phyloP scores from a whole-genome alignment of 495 filamentous ascomycete genomes.

The Aspergillus baeticus region DNA sequence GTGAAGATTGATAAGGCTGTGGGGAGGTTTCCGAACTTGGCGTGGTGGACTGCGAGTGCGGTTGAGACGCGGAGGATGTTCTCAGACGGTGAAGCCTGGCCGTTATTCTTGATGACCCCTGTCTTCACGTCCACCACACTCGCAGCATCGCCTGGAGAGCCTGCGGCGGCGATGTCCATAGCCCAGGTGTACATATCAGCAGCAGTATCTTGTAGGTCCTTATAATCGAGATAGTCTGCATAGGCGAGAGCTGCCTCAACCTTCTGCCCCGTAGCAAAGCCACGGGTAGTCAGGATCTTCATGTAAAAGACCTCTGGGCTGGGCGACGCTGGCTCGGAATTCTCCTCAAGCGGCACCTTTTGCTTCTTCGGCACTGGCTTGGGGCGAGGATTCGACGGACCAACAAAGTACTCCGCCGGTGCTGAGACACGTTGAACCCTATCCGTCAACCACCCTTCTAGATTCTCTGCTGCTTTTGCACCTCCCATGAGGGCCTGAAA shows the following conservation, averaged over 20 bases:
- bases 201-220: conserved; percentile 58
- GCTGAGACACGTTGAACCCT: conserved; percentile 62
- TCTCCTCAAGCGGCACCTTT: conserved; percentile 63
- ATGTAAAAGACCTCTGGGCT: conserved; percentile 71
- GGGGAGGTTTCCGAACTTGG: conserved; percentile 58
- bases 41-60: conserved; percentile 73
- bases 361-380: conserved; percentile 63
- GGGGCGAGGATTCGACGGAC: conserved; percentile 79
- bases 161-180: conserved; percentile 62
- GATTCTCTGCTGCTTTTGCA: conserved; percentile 72
- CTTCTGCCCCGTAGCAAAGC: conserved; percentile 71
- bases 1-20: conserved; percentile 81
- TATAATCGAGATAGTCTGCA: conserved; percentile 80
- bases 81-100: conserved; percentile 52
- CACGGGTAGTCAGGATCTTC: conserved; percentile 71
- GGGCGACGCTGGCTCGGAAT: conserved; percentile 64
- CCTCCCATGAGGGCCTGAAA: conserved; percentile 74
- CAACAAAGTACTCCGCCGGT: conserved; percentile 66
- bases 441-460: conserved; percentile 75
- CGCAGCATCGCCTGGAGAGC: conserved; percentile 40
- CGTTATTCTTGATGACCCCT: conserved; percentile 55
- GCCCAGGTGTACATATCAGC: conserved; percentile 70
- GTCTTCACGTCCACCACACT: conserved; percentile 59
- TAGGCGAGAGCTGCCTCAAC: conserved; percentile 78
- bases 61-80: conserved; percentile 76